These are phyloP conservation scores for Asterella californica DNA, from an alignment of 225 moss, liverwort and hornwort species.

Conservation along the genomic window DNA sequence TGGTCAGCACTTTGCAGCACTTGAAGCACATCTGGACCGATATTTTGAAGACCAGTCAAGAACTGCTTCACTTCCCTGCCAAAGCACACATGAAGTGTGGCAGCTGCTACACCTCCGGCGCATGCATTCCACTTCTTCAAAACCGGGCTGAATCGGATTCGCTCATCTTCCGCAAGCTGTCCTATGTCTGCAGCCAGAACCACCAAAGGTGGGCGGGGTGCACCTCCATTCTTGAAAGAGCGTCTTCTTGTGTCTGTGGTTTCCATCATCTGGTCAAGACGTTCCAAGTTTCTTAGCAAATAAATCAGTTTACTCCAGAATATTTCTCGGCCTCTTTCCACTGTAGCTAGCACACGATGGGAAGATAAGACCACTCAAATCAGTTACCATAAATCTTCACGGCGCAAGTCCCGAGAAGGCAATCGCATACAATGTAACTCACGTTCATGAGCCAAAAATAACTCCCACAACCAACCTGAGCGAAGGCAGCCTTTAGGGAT, in stretches of 20 bases:
- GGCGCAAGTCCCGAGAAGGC: background rate
- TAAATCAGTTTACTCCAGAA: background rate
- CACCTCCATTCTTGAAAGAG: conserved; percentile 44
- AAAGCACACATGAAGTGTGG: conserved; percentile 74
- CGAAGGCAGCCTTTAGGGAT: conserved; percentile 67
- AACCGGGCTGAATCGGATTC: conserved; percentile 50
- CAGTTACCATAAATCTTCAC: background rate
- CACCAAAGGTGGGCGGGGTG: conserved; percentile 54
- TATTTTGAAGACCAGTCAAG: conserved; percentile 36
- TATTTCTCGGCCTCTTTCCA: background rate
- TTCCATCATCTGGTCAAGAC: conserved; percentile 57
- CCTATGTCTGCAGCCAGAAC: conserved; percentile 67
- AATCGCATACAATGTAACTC: too few relatives aligned
- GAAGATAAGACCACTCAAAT: background rate
- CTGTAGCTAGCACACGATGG: background rate
- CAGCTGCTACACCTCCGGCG: conserved; percentile 84
- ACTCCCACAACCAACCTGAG: conserved; percentile 42
- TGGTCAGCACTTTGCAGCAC: conserved; percentile 66
- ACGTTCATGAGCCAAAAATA: background rate
- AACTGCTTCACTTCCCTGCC: conserved; percentile 67
- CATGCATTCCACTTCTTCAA: conserved; percentile 76
- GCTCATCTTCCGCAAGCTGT: conserved; percentile 51
- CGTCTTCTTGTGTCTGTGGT: conserved; percentile 49
- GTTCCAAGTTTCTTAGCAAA: background rate
- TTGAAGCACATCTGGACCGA: conserved; percentile 67